Conservation (phyloP, 2,329 filamentous ascomycete genomes). For the Mariannaea elegans region DNA sequence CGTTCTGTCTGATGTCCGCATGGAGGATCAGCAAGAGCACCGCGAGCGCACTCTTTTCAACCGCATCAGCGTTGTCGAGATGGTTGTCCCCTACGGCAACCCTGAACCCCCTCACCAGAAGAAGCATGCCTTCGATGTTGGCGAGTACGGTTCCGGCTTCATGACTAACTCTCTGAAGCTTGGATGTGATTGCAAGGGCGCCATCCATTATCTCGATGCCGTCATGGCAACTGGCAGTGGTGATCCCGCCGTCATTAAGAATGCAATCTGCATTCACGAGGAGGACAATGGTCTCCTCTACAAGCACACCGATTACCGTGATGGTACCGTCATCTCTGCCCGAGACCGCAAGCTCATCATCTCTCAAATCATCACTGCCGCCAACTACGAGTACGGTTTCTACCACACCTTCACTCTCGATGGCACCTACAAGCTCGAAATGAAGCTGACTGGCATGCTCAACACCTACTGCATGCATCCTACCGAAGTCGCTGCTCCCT, state of each 20-base stretch:
- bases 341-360: constrained; percentile 68
- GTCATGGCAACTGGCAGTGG: constrained; percentile 85
- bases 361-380: constrained; percentile 71
- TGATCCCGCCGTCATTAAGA: constrained; percentile 83
- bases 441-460: constrained; percentile 63
- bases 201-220: constrained; percentile 91
- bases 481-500: constrained; percentile 56
- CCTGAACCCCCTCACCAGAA: constrained; percentile 82
- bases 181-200: constrained; percentile 88
- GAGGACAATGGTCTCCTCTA: constrained; percentile 65
- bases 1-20: constrained; percentile 74
- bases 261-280: constrained; percentile 89
- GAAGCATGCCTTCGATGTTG: constrained; percentile 84
- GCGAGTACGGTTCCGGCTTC: constrained; percentile 83
- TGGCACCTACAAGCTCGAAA: constrained; percentile 70
- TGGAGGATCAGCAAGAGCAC: constrained; percentile 59
- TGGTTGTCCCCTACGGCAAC: constrained; percentile 80
- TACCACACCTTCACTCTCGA: constrained; percentile 55
- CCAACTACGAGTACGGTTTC: constrained; percentile 69
- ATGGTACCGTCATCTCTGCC: constrained; percentile 64
- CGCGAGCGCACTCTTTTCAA: constrained; percentile 69
- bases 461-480: constrained; percentile 54
- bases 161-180: constrained; percentile 85
- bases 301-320: constrained; percentile 72
- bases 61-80: constrained; percentile 73